Percentiles rank a stretch among this genome's conserved stretches.
Conservation (phyloP, 768 basidiomycete species). For the Rhodotorula babjevae region DNA sequence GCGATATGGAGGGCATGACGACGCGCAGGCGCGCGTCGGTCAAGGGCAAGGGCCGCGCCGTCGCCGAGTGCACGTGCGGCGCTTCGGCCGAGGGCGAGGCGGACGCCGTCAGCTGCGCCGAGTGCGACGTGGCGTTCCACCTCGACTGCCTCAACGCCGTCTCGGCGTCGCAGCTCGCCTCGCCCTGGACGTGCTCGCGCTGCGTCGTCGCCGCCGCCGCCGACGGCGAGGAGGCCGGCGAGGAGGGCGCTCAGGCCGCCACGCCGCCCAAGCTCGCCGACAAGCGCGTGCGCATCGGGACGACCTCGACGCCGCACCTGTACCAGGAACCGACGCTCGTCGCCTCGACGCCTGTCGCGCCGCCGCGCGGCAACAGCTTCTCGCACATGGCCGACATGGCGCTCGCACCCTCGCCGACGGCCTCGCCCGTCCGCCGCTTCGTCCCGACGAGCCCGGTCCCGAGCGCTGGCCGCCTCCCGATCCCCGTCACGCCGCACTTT, state of each 20-base stretch:
- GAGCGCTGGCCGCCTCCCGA: background rate
- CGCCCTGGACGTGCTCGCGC: slow-evolving; percentile 21
- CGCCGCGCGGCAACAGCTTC: slow-evolving; percentile 18
- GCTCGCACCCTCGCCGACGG: slow-evolving; percentile 27
- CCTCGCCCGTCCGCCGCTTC: slow-evolving; percentile 27
- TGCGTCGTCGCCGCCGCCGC: background rate
- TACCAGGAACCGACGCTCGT: slow-evolving; percentile 30
- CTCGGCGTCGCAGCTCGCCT: slow-evolving; percentile 8
- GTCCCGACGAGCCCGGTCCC: slow-evolving; percentile 3
- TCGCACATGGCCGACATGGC: slow-evolving; percentile 19
- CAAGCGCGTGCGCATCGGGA: slow-evolving; percentile 23
- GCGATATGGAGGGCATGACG: background rate
- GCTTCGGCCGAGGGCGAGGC: background rate
- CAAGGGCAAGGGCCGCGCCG: slow-evolving; percentile 13
- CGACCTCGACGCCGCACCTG: slow-evolving; percentile 10
- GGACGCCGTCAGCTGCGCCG: slow-evolving; percentile 9
- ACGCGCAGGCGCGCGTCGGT: slow-evolving; percentile 1
- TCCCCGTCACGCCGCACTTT: slow-evolving; percentile 28
- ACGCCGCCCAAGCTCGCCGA: slow-evolving; percentile 2
- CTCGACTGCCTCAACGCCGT: slow-evolving; percentile 22
- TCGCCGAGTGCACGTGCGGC: slow-evolving; percentile 14
- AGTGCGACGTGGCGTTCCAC: slow-evolving; percentile 24
- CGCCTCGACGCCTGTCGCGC: slow-evolving; percentile 13
- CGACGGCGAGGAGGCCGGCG: background rate
- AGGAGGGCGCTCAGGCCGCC: background rate